These are phyloP conservation scores for Alternaria novae-zelandiae DNA, from an alignment of 2,329 filamentous ascomycete species.

Conservation along the genomic window DNA sequence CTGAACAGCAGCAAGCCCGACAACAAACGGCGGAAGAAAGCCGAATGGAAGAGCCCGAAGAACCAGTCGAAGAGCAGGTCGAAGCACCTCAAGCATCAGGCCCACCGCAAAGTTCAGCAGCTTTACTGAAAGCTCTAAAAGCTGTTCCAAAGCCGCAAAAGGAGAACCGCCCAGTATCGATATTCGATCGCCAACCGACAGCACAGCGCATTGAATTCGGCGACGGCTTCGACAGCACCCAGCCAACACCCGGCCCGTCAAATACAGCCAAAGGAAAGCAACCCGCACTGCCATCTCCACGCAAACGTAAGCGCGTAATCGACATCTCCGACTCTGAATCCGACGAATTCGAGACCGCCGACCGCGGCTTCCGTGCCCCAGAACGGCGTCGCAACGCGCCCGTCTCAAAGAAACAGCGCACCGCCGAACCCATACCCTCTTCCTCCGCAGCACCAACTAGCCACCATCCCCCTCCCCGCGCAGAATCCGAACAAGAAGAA, in stretches of 20 bases:
- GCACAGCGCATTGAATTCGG: constrained; percentile 50
- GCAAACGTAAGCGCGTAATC: constrained; percentile 33
- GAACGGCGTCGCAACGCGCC: constrained; percentile 46
- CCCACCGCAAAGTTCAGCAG: constrained; percentile 32
- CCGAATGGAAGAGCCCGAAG: constrained; percentile 9
- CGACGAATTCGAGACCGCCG: constrained; percentile 54
- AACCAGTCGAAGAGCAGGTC: constrained; percentile 15
- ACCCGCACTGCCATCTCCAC: constrained; percentile 30
- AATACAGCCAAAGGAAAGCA: constrained; percentile 36
- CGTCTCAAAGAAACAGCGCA: constrained; percentile 35
- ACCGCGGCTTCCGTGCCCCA: constrained; percentile 42
- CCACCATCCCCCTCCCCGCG: constrained; percentile 31
- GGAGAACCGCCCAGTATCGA: constrained; percentile 42
- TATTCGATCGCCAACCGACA: constrained; percentile 51
- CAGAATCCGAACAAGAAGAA: constrained; percentile 22
- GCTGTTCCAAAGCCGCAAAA: constrained; percentile 31
- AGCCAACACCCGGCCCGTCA: constrained; percentile 31
- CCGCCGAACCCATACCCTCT: constrained; percentile 13
- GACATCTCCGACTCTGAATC: constrained; percentile 42
- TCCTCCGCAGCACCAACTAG: constrained; percentile 35
- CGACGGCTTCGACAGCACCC: constrained; percentile 42
- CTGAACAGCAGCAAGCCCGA: constrained; percentile 1
- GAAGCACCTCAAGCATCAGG: constrained; percentile 12
- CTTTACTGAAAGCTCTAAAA: constrained; percentile 27
- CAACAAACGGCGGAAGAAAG: neutral